phyloP scores from a whole-genome alignment of 768 basidiomycete genomes.

The Sporobolomyces phaffii region DNA sequence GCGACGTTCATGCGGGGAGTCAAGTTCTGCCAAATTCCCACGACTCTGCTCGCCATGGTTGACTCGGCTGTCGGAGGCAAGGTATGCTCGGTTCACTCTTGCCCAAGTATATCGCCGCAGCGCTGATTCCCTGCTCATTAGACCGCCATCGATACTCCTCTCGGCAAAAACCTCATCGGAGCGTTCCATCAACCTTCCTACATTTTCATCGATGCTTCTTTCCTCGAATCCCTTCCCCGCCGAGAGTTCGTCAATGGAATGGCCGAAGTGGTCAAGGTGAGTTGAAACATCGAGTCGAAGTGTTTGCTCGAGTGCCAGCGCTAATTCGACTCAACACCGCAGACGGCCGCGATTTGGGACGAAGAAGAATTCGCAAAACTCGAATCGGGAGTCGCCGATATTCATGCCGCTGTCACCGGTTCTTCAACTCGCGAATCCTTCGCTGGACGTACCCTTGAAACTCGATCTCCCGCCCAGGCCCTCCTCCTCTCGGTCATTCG shows the following conservation, averaged over 20 bases:
- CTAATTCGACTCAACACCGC: not conserved
- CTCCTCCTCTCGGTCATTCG: slow-evolving; percentile 85
- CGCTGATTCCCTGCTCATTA: not conserved
- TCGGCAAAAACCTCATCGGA: slow-evolving; percentile 96
- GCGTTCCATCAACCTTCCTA: slow-evolving; percentile 97
- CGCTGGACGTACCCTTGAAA: slow-evolving; percentile 50
- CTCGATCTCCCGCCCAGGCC: slow-evolving; percentile 66
- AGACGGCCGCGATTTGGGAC: slow-evolving; percentile 99
- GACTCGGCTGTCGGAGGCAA: slow-evolving; percentile 97
- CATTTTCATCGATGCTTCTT: slow-evolving; percentile 94
- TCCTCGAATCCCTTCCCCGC: slow-evolving; percentile 83
- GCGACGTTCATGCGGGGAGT: slow-evolving; percentile 94
- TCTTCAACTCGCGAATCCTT: slow-evolving; percentile 53
- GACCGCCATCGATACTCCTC: slow-evolving; percentile 97
- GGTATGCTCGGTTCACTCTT: slow-evolving; percentile 26
- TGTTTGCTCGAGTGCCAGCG: no score
- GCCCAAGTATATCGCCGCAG: no score
- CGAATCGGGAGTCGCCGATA: slow-evolving; percentile 76
- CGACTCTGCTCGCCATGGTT: slow-evolving; percentile 95
- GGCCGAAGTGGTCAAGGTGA: slow-evolving; percentile 94
- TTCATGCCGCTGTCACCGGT: slow-evolving; percentile 72
- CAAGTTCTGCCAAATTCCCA: slow-evolving; percentile 90
- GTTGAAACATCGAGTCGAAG: no score
- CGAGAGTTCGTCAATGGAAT: slow-evolving; percentile 98
- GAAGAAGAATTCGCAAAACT: slow-evolving; percentile 79